A percentile compares a stretch with the other conserved stretches of the same genome.
These are phyloP conservation scores for Botryosphaeria agaves DNA, from an alignment of 2,329 filamentous ascomycete genomes.

Conservation along the genomic window DNA sequence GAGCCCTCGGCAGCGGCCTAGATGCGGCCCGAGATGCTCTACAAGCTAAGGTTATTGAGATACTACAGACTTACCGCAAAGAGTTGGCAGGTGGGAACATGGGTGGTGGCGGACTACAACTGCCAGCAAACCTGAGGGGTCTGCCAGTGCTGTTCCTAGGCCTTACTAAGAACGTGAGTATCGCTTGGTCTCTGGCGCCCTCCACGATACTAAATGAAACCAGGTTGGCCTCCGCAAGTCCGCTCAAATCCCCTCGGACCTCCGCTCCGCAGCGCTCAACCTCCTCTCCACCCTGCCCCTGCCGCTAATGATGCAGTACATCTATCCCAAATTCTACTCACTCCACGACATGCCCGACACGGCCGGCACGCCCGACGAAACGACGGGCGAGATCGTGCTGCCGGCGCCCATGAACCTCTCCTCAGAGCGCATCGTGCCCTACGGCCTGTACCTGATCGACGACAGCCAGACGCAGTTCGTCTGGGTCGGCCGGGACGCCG, in stretches of 20 bases:
- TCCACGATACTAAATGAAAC: not conserved
- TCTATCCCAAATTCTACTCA: constrained; percentile 50
- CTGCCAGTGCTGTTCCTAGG: constrained; percentile 84
- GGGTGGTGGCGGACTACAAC: constrained; percentile 78
- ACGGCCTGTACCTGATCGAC: constrained; percentile 89
- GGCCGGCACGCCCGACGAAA: constrained; percentile 67
- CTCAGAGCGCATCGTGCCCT: constrained; percentile 71
- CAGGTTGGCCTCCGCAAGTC: constrained; percentile 71
- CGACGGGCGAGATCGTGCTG: constrained; percentile 77
- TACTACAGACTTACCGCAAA: constrained; percentile 91
- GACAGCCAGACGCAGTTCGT: constrained; percentile 96
- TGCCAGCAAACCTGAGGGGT: constrained; percentile 79
- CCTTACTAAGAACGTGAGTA: constrained; percentile 82
- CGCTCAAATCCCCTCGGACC: constrained; percentile 82
- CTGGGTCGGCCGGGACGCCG: constrained; percentile 86
- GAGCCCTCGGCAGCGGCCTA: constrained; percentile 66
- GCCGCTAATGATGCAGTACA: constrained; percentile 82
- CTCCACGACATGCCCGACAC: constrained; percentile 94
- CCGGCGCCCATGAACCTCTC: constrained; percentile 74
- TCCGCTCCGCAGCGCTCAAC: constrained; percentile 82
- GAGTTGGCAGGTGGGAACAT: constrained; percentile 92
- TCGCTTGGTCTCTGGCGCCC: not conserved
- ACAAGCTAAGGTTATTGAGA: constrained; percentile 79
- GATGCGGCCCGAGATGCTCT: constrained; percentile 83
- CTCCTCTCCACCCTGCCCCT: constrained; percentile 86